Percentiles rank a stretch among this genome's conserved stretches.
Conservation (phyloP, 768 basidiomycete genomes). For the Macrolepiota dolichaula region DNA sequence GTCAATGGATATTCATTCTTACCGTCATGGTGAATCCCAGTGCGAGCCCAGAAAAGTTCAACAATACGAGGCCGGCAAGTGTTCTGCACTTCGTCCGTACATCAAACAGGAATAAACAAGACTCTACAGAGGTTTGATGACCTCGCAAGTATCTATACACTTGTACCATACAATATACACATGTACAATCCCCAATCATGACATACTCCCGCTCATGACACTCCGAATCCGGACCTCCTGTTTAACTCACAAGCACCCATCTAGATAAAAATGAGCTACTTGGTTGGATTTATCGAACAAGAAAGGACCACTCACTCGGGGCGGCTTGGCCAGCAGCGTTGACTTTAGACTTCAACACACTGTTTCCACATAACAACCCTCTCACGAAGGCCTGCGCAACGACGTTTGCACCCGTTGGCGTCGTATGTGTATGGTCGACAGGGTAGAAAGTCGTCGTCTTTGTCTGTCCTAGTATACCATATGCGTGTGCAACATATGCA, state of each 20-base stretch:
- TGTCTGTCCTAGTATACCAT: slow-evolving; percentile 35
- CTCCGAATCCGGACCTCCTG: not conserved
- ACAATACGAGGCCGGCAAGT: too few species aligned
- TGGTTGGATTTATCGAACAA: not conserved
- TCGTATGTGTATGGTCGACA: slow-evolving; percentile 45
- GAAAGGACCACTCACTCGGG: slow-evolving; percentile 25
- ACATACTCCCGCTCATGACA: not conserved
- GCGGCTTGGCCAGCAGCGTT: slow-evolving; percentile 34
- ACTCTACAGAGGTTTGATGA: too few species aligned
- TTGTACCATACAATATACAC: too few species aligned
- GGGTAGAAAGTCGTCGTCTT: slow-evolving; percentile 39
- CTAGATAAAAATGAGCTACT: not conserved
- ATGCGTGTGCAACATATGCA: slow-evolving; percentile 40
- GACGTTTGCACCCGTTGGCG: slow-evolving; percentile 38
- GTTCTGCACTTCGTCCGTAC: too few species aligned
- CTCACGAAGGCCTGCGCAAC: slow-evolving; percentile 47
- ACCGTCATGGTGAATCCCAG: not conserved
- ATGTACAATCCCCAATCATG: too few species aligned
- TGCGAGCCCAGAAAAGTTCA: not conserved
- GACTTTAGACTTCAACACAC: slow-evolving; percentile 28
- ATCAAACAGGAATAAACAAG: slow-evolving; percentile 5
- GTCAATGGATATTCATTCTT: not conserved
- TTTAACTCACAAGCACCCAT: slow-evolving; percentile 10
- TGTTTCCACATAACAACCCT: slow-evolving; percentile 38
- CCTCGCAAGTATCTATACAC: too few species aligned